These are phyloP conservation scores for Penicillium paradoxum DNA, from an alignment of 495 filamentous ascomycete genomes.

Conservation along the genomic window DNA sequence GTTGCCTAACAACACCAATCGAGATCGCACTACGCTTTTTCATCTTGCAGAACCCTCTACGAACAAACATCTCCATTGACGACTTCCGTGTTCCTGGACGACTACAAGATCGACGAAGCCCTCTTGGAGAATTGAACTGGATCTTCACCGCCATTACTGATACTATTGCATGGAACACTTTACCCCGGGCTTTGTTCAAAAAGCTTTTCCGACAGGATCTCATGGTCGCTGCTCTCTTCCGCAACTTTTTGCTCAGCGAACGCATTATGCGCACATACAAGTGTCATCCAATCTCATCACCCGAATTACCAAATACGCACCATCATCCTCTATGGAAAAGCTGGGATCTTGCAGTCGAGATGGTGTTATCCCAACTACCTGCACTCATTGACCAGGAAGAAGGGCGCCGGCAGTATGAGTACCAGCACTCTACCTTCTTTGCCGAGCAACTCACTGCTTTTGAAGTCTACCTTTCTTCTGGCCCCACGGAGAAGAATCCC, in stretches of 20 bases:
- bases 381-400: conserved; percentile 70
- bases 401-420: conserved; percentile 75
- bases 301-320: conserved; percentile 83
- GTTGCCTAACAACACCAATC: conserved; percentile 93
- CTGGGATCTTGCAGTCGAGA: conserved; percentile 96
- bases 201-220: conserved; percentile 95
- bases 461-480: conserved; percentile 90
- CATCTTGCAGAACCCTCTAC: conserved; percentile 84
- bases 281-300: conserved; percentile 87
- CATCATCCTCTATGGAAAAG: conserved; percentile 93
- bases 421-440: conserved; percentile 93
- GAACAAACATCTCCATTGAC: conserved; percentile 67
- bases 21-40: conserved; percentile 95
- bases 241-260: conserved; percentile 92
- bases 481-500: conserved; percentile 74
- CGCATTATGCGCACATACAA: conserved; percentile 93
- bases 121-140: conserved; percentile 95
- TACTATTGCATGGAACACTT: conserved; percentile 95
- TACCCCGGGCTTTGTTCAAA: conserved; percentile 85
- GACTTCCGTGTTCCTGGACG: conserved; percentile 75
- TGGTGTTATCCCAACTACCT: conserved; percentile 88
- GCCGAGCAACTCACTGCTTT: conserved; percentile 96
- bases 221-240: conserved; percentile 97
- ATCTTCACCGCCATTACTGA: conserved; percentile 99
- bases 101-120: conserved; percentile 88